phyloP scores from a whole-genome alignment of 164 flowering plant genomes.

The Liquidambar formosana region DNA sequence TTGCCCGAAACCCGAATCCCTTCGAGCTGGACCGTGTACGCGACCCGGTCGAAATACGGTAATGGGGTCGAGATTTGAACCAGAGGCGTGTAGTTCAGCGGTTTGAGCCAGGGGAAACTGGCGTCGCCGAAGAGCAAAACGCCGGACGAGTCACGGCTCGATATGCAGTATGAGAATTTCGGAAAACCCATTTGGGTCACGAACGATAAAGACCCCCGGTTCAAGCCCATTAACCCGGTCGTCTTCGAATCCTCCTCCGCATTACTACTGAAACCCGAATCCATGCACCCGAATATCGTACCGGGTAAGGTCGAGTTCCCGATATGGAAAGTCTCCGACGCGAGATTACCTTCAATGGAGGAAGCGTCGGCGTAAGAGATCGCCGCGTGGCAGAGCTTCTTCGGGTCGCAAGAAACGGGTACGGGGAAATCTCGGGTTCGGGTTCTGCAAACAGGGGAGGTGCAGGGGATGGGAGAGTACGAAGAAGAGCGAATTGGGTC shows the following conservation, averaged over 20 bases:
- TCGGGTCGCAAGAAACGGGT: slow-evolving; percentile 71
- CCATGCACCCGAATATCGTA: slow-evolving; percentile 62
- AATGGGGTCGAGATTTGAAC: slow-evolving; percentile 42
- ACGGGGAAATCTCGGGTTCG: slow-evolving; percentile 55
- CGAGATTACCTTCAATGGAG: slow-evolving; percentile 72
- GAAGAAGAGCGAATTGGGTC: slow-evolving; percentile 55
- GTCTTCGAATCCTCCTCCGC: slow-evolving; percentile 45
- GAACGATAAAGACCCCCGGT: slow-evolving; percentile 61
- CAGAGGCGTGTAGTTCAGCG: slow-evolving; percentile 54
- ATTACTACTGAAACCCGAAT: slow-evolving; percentile 30
- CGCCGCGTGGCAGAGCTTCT: slow-evolving; percentile 60
- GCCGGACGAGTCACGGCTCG: slow-evolving; percentile 50
- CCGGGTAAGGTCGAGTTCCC: slow-evolving; percentile 29
- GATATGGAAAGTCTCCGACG: slow-evolving; percentile 58
- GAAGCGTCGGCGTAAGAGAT: slow-evolving; percentile 75
- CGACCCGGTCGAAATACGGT: slow-evolving; percentile 57
- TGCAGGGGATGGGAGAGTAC: slow-evolving; percentile 54
- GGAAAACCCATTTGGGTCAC: slow-evolving; percentile 48
- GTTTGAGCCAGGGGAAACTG: slow-evolving; percentile 30
- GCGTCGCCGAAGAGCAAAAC: slow-evolving; percentile 54
- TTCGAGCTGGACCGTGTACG: slow-evolving; percentile 60
- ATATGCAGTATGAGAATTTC: slow-evolving; percentile 66
- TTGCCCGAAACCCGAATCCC: slow-evolving; percentile 48
- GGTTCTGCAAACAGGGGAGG: slow-evolving; percentile 55
- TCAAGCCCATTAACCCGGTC: slow-evolving; percentile 60